Evolutionary conservation across 2,329 filamentous ascomycete genomes (phyloP), one percentile per base, ranked within the genome.

Genomic region (Epichloe coenophiala): DNA sequence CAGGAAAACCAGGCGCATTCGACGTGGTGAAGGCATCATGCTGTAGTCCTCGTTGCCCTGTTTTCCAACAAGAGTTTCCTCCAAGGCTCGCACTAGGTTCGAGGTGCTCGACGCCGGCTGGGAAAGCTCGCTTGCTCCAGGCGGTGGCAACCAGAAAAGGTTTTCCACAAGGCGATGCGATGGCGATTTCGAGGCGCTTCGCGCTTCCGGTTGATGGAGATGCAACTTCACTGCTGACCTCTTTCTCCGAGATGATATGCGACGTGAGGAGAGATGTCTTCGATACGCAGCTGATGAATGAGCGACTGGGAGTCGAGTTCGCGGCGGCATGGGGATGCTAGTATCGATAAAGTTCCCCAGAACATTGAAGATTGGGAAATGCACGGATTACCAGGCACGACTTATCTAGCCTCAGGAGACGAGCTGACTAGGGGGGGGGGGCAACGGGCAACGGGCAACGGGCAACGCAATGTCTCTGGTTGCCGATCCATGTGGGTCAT

Each of bases 21-120:
- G 82, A 56, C 88, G 81, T 59, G 77, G 73, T 19, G 84, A 84
- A 60, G 81, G 78, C 84, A 88, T 88, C 23, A 36, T 52, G 44
- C 33, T n/a, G 39, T 40, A 12, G 35, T n/a, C 21, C 12, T 42
- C 40, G 19, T 19, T 3, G 19, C 13, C 40, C 7, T 40, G 19
- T 21, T 2, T 23, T 6, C n/a, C 31, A 4, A 31, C 0, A 27
- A 12, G 21, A 19, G 19, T 12, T 21, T 1, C 5, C 13, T 5
- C 13, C 3, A 3, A 21, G 19, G 8, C 11, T 11, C 17, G 19
- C 40, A 21, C n/a, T 13, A 27, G 40, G 5, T 23, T 12, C n/a
- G 19, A 13, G 17, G 40, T 21, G 19, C 9, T 21, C 40, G 19
- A 42, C 19, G 19, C 19, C 31, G 31, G 31, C 8, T 3, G n/a